These are phyloP conservation scores for Miscanthus lutarioriparius DNA, from an alignment of 176 grass and related monocot species.

Conservation along the genomic window DNA sequence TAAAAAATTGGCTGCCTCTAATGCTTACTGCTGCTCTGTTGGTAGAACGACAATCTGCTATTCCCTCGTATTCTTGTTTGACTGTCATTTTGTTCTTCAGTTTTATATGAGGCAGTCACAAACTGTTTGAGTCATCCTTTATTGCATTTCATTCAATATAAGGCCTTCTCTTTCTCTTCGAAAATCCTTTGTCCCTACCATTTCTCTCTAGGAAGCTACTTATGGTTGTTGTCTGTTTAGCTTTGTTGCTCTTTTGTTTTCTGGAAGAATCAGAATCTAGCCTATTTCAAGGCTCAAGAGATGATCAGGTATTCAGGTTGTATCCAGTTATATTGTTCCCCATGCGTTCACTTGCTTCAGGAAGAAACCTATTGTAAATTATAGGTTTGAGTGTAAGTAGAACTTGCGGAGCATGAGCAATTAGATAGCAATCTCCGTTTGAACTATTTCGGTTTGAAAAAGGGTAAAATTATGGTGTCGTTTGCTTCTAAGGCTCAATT, in stretches of 20 bases:
- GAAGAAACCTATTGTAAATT: slow-evolving; percentile 6
- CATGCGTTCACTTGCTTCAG: slow-evolving; percentile 11
- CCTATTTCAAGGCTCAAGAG: not conserved
- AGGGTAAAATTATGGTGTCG: not conserved
- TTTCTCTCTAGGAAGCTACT: not conserved
- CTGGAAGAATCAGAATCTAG: slow-evolving; percentile 6
- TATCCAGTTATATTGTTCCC: no score
- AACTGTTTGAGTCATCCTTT: slow-evolving; percentile 11
- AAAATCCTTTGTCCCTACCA: slow-evolving; percentile 7
- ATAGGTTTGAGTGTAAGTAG: not conserved
- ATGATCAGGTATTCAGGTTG: not conserved
- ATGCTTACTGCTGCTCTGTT: not conserved
- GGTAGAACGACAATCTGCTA: not conserved
- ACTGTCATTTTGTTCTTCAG: not conserved
- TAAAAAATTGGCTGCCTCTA: slow-evolving; percentile 2
- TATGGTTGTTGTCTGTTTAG: not conserved
- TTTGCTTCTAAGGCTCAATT: not conserved
- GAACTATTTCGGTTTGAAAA: slow-evolving; percentile 11
- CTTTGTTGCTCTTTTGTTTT: slow-evolving; percentile 15
- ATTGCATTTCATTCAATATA: slow-evolving; percentile 14
- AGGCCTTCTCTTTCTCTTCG: not conserved
- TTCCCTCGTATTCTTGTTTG: not conserved
- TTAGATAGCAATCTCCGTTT: slow-evolving; percentile 12
- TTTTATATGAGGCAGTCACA: slow-evolving; percentile 24
- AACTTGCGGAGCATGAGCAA: slow-evolving; percentile 5